Evolutionary conservation across 2,329 filamentous ascomycete genomes (phyloP).

Genomic region (Pseudogymnoascus sp.): DNA sequence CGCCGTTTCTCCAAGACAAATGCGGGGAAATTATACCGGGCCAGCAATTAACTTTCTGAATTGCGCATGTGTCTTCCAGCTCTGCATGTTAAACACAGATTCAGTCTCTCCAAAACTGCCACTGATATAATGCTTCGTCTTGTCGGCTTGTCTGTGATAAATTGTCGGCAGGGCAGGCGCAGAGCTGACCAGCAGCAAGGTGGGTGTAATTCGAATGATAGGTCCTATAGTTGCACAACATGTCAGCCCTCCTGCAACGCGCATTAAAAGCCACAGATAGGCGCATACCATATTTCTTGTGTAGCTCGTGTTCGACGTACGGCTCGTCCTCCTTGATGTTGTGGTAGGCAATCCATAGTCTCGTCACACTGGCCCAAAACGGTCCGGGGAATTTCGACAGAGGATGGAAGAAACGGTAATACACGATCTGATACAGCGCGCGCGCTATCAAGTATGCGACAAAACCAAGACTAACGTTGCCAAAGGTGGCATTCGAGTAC

Average conservation of each 20-base stretch:
- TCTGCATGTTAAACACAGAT: slow-evolving; percentile 49
- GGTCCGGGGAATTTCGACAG: slow-evolving; percentile 44
- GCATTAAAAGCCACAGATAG: not conserved
- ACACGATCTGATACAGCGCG: slow-evolving; percentile 38
- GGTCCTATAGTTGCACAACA: slow-evolving; percentile 32
- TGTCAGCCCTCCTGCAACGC: not conserved
- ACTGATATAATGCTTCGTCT: slow-evolving; percentile 50
- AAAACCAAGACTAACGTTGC: slow-evolving; percentile 11
- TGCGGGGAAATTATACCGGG: slow-evolving; percentile 26
- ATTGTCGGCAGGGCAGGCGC: slow-evolving; percentile 46
- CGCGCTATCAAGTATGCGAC: slow-evolving; percentile 13
- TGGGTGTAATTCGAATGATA: slow-evolving; percentile 44
- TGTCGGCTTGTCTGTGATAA: slow-evolving; percentile 47
- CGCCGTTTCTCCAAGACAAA: not conserved
- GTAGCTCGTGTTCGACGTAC: slow-evolving; percentile 33
- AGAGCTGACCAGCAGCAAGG: slow-evolving; percentile 44
- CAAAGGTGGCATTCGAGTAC: slow-evolving; percentile 9
- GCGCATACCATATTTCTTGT: slow-evolving; percentile 39
- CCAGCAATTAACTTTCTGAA: slow-evolving; percentile 47
- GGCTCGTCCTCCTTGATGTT: slow-evolving; percentile 40
- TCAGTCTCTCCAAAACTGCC: slow-evolving; percentile 48
- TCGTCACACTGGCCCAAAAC: slow-evolving; percentile 46
- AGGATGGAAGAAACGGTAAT: slow-evolving; percentile 45
- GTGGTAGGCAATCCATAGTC: slow-evolving; percentile 46
- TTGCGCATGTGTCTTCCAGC: slow-evolving; percentile 40